Evolutionary conservation across 2,329 filamentous ascomycete genomes (phyloP), one percentile per base, ranked within the genome.

Genomic region (Botrytis medusae): DNA sequence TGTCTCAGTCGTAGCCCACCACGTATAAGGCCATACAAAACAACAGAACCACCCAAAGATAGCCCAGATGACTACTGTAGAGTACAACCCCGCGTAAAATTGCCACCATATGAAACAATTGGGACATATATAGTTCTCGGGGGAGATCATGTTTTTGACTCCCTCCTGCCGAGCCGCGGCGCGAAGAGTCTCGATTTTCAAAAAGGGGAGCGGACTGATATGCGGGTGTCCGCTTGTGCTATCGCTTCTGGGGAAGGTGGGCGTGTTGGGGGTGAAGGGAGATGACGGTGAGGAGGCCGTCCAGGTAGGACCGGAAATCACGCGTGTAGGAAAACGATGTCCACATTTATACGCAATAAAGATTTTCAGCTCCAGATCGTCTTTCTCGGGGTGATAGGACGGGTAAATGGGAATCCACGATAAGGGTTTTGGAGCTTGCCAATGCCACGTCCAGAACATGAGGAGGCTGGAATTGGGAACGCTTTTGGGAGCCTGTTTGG

Each of bases 381-480:
- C n/a, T 8, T 2, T 40, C 22, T 62, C 60, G 7, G 9, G 34
- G 34, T 12, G 20, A 12, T 32, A 32, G 18, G 65, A 37, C 2
- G 48, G 25, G 6, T 37, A 48, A n/a, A 68, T 42, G 0, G 37
- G 34, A 20, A 59, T 44, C 37, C n/a, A 42, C 0, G 34, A 48
- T 14, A 57, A 4, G n/a, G 65, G 34, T 2, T 37, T 14, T 10
- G 65, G 65, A 25, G 25, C 65, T 2, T 14, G n/a, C 65, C 65
- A 69, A 9, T 57, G 14, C 65, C 65, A 69, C 16, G 37, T 69
- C 65, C 65, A 69, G n/a, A 32, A 34, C 25, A 22, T 25, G 20
- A 48, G 4, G 12, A 25, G 25, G 29, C 44, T 46, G 3, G 63
- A n/a, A 37, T 37, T 37, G 37, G 37, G 37, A 37, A 37, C 37